Base-by-base conservation (phyloP, 2,329 filamentous ascomycete species). In the Exserohilum rostratum region DNA sequence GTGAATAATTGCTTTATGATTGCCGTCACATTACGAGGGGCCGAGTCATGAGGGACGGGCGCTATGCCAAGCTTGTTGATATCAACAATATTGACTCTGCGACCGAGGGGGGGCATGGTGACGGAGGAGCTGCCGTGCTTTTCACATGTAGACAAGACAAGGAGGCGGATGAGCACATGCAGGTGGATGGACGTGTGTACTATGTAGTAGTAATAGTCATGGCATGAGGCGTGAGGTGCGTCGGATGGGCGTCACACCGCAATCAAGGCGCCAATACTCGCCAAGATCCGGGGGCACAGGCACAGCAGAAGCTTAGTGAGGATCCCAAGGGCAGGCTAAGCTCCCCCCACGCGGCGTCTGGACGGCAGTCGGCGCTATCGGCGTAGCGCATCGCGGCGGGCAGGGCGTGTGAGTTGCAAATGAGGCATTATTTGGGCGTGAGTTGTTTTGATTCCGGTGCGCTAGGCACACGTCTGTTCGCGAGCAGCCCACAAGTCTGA, bases 1-100 rank as follows among this genome's bases (percentile, higher is more conserved):
- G 12, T 84, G 69, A 53, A 44, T 47, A 47, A 50, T 47, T 46
- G 43, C 15, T 42, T 46, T 44, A 20, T 48, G 50, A 34, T 33
- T 27, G 29, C 17, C 25, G 37, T 20, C 15, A 30, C 27, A 46
- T 37, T 34, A 39, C 11, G 0, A 18, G 25, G 34, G 29, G n/a
- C 38, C 37, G 54, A 57, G 54, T 57, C 49, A 55, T 51, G 52
- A 15, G 30, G 40, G 42, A 46, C 30, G 47, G 42, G 42, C 40
- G 47, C 52, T 51, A 51, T 40, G 13, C 35, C 40, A 30, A 20
- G 20, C 29, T 40, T 17, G 27, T 30, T 45, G 52, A 50, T 50
- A 40, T 13, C 38, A 34, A 25, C 31, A 13, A 37, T 50, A 54
- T 35, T 45, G 51, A 39, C 47, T 34, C 40, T 45, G 37, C 34